Evolutionary conservation across 1,139 yeast genomes (phyloP).

Genomic region (Yamadazyma buinensis): DNA sequence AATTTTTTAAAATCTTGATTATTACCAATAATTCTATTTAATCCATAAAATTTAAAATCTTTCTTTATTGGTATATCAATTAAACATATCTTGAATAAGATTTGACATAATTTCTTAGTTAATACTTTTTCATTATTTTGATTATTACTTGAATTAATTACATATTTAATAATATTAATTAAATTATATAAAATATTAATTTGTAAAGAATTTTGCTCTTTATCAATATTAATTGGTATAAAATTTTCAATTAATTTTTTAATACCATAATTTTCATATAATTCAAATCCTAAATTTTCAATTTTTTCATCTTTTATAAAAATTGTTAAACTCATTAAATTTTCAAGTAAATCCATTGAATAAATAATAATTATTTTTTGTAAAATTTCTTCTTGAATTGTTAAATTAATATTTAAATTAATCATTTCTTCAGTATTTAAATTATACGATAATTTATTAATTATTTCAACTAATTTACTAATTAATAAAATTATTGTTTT

Average conservation of each 20-base stretch:
- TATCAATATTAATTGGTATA: slow-evolving; percentile 38
- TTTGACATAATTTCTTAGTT: slow-evolving; percentile 23
- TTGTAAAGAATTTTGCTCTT: slow-evolving; percentile 35
- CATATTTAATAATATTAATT: slow-evolving; percentile 35
- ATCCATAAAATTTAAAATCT: slow-evolving; percentile 46
- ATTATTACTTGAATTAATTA: slow-evolving; percentile 4
- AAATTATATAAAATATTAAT: slow-evolving; percentile 34
- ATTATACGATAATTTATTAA: slow-evolving; percentile 10
- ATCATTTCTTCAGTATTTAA: slow-evolving; percentile 12
- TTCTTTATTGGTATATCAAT: slow-evolving; percentile 39
- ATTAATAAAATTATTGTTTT: slow-evolving; percentile 23
- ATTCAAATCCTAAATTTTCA: slow-evolving; percentile 3
- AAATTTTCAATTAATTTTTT: slow-evolving; percentile 23
- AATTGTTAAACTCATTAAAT: slow-evolving; percentile 21
- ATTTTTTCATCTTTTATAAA: slow-evolving; percentile 4
- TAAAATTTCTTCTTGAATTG: slow-evolving; percentile 41
- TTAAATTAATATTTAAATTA: slow-evolving; percentile 25
- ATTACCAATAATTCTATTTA: slow-evolving; percentile 53
- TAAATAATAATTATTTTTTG: slow-evolving; percentile 48
- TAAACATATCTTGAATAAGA: slow-evolving; percentile 37
- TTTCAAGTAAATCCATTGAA: slow-evolving; percentile 55
- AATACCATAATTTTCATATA: slow-evolving; percentile 12
- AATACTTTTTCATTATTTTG: slow-evolving; percentile 24
- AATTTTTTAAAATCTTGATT: slow-evolving; percentile 36
- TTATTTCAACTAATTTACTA: slow-evolving; percentile 17